Percentiles rank a stretch among this genome's conserved stretches.
Evolutionary conservation across 2,329 filamentous ascomycete species (phyloP).

Genomic region (Microsporum audouinii): DNA sequence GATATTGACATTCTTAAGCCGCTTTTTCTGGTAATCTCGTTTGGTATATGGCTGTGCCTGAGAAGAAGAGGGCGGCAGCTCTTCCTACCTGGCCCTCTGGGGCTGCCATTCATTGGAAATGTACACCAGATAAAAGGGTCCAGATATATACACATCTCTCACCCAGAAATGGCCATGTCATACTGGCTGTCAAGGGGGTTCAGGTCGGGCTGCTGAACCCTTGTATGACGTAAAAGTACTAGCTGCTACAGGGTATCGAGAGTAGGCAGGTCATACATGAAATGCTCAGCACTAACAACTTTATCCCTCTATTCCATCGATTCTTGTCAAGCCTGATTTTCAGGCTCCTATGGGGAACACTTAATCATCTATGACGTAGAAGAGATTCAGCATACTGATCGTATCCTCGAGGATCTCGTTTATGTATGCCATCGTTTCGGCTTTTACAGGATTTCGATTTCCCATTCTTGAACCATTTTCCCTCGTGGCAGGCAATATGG

Average conservation of each 20-base stretch:
- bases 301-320: constrained; percentile 9
- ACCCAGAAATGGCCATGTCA: background rate
- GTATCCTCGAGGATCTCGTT: background rate
- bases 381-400: constrained; percentile 16
- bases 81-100: too few species aligned
- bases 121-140: too few species aligned
- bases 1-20: too few species aligned
- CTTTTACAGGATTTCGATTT: constrained; percentile 7
- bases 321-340: constrained; percentile 12
- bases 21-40: too few species aligned
- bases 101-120: too few species aligned
- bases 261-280: constrained; percentile 12
- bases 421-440: background rate
- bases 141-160: too few species aligned
- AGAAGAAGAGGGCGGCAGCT: too few species aligned
- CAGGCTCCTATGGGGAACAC: constrained; percentile 13
- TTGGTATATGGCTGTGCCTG: too few species aligned
- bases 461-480: background rate
- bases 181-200: constrained; percentile 4
- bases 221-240: constrained; percentile 7
- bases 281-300: constrained; percentile 12
- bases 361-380: constrained; percentile 5
- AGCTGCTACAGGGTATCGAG: constrained; percentile 12
- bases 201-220: constrained; percentile 8
- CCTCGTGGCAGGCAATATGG: background rate